These are phyloP conservation scores for Lactifluus pinguis DNA, from an alignment of 768 basidiomycete genomes.

Conservation along the genomic window DNA sequence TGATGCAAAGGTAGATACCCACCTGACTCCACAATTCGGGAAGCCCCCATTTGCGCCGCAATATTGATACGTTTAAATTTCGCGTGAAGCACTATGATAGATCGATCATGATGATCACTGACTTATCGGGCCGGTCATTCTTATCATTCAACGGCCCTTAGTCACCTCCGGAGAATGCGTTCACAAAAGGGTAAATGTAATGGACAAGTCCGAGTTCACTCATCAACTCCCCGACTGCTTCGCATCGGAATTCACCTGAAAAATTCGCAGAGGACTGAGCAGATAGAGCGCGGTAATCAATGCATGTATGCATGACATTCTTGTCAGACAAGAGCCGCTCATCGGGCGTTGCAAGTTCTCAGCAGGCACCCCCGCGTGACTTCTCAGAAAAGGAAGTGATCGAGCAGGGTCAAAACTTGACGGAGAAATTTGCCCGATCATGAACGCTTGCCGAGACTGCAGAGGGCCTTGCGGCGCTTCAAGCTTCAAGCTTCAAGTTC, in stretches of 20 bases:
- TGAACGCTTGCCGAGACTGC: constrained; percentile 23
- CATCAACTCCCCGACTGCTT: background rate
- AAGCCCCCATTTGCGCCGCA: too few relatives aligned
- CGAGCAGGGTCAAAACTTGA: background rate
- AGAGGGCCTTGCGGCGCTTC: background rate
- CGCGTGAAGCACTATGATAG: too few relatives aligned
- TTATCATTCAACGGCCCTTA: too few relatives aligned
- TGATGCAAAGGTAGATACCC: too few relatives aligned
- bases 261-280: background rate
- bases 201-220: background rate
- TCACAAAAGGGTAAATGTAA: background rate
- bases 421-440: background rate
- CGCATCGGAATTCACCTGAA: background rate
- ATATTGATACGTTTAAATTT: too few relatives aligned
- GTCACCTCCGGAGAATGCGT: too few relatives aligned
- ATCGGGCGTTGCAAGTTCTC: constrained; percentile 11
- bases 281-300: background rate
- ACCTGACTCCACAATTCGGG: too few relatives aligned
- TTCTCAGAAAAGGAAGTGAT: background rate
- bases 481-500: too few relatives aligned
- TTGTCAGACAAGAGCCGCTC: constrained; percentile 6
- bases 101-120: too few relatives aligned
- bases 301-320: background rate
- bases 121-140: too few relatives aligned
- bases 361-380: background rate